Conservation (phyloP, 768 basidiomycete species). For the Leccinum broughii region DNA sequence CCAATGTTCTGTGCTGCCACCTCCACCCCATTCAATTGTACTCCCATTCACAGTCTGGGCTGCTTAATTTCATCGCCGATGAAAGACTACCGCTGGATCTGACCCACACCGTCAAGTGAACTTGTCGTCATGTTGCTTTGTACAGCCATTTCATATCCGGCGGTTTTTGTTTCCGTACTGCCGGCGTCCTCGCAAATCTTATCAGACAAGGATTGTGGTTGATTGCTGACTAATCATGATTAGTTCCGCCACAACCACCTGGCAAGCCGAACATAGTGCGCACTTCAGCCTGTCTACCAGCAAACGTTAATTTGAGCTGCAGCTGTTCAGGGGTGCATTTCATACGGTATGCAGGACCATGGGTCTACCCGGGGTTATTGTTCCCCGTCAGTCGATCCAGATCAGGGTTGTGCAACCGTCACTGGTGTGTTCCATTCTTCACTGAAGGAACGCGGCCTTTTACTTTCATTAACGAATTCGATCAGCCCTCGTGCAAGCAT, state of each 20-base stretch:
- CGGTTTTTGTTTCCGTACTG: not conserved
- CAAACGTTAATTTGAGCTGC: not conserved
- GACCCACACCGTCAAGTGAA: not conserved
- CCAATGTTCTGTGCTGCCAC: slow-evolving; percentile 9
- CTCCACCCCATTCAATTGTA: slow-evolving; percentile 18
- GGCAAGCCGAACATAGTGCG: not conserved
- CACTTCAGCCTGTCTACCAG: not conserved
- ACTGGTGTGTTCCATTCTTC: slow-evolving; percentile 5
- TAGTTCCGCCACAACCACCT: not conserved
- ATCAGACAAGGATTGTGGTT: slow-evolving; percentile 15
- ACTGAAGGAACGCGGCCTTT: slow-evolving; percentile 3
- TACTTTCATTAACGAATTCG: slow-evolving; percentile 1
- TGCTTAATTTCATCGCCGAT: slow-evolving; percentile 1
- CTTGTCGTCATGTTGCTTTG: not conserved
- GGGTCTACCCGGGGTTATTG: slow-evolving; percentile 1
- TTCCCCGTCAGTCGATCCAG: not conserved
- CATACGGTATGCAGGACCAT: not conserved
- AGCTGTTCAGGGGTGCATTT: not conserved
- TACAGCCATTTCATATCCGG: not conserved
- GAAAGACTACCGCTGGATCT: slow-evolving; percentile 6
- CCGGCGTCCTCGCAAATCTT: slow-evolving; percentile 20
- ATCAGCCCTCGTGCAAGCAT: not conserved
- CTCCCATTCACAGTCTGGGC: slow-evolving; percentile 6
- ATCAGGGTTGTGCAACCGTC: slow-evolving; percentile 1
- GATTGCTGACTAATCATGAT: slow-evolving; percentile 17